Evolutionary conservation across 2,329 filamentous ascomycete genomes (phyloP).

Genomic region (Alternaria longipes): DNA sequence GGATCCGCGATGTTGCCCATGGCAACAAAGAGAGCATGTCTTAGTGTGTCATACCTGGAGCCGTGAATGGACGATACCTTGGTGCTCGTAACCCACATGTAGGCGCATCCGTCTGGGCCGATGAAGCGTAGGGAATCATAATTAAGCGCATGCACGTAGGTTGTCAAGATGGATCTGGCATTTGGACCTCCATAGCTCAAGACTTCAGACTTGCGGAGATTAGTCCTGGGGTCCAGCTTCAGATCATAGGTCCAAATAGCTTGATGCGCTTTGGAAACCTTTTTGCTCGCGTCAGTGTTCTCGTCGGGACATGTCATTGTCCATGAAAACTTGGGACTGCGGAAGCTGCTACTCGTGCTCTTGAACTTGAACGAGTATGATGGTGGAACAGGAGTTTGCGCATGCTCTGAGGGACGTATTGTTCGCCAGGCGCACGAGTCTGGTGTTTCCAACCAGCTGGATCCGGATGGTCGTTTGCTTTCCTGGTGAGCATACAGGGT

Average conservation of each 20-base stretch:
- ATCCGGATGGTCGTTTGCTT: conserved; percentile 17
- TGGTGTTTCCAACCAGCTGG: conserved; percentile 40
- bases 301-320: conserved; percentile 29
- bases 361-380: conserved; percentile 40
- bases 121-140: conserved; percentile 47
- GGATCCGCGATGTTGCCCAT: conserved; percentile 35
- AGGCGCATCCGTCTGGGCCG: conserved; percentile 37
- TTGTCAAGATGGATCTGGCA: conserved; percentile 31
- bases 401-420: conserved; percentile 26
- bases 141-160: conserved; percentile 43
- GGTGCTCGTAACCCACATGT: conserved; percentile 44
- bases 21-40: conserved; percentile 45
- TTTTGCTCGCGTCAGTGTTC: neutral
- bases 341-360: conserved; percentile 31
- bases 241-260: conserved; percentile 41
- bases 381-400: conserved; percentile 22
- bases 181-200: conserved; percentile 28
- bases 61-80: conserved; percentile 36
- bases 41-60: conserved; percentile 39
- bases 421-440: conserved; percentile 35
- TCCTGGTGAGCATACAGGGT: conserved; percentile 34
- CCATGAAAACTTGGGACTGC: conserved; percentile 41
- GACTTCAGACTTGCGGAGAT: conserved; percentile 38
- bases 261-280: conserved; percentile 7
- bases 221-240: conserved; percentile 31